Percentiles rank a stretch among this genome's conserved stretches.
phyloP scores from a whole-genome alignment of 768 basidiomycete genomes.

The Lentinula detonsa region DNA sequence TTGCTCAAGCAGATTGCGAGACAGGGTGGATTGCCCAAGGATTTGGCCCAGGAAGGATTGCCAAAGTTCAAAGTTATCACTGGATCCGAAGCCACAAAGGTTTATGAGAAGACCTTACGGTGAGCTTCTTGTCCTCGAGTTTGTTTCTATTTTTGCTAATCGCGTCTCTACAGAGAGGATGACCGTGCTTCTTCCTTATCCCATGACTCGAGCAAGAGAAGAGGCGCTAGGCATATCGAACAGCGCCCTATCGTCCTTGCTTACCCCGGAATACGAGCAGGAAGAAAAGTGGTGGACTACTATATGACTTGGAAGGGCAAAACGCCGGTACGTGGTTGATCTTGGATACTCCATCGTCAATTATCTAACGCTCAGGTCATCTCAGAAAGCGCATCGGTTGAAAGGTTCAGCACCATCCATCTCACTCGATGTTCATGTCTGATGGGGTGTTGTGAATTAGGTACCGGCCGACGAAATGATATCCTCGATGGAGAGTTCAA shows the following conservation, averaged over 20 bases:
- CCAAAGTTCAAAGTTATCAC: slow-evolving; percentile 7
- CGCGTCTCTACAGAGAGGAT: slow-evolving; percentile 3
- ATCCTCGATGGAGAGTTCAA: slow-evolving; percentile 7
- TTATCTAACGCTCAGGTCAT: slow-evolving; percentile 6
- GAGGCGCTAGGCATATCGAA: neutral
- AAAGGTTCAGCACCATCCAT: slow-evolving; percentile 14
- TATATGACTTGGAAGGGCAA: slow-evolving; percentile 45
- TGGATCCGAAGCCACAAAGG: slow-evolving; percentile 2
- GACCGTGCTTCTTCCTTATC: slow-evolving; percentile 3
- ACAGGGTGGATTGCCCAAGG: neutral
- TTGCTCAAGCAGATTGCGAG: slow-evolving; percentile 2
- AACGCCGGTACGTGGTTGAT: slow-evolving; percentile 11
- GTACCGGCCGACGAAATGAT: slow-evolving; percentile 4
- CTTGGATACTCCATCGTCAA: neutral
- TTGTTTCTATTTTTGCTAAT: neutral
- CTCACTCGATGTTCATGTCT: neutral
- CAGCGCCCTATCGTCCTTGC: slow-evolving; percentile 36
- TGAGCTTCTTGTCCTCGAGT: neutral
- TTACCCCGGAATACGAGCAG: slow-evolving; percentile 31
- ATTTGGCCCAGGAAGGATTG: neutral
- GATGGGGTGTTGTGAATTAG: neutral
- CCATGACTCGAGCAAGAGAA: neutral
- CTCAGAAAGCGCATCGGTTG: slow-evolving; percentile 16
- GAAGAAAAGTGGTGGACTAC: slow-evolving; percentile 39
- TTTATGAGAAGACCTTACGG: slow-evolving; percentile 6